phyloP scores from a whole-genome alignment of 1,284 basidiomycete genomes.

The Cystobasidium slooffiae region DNA sequence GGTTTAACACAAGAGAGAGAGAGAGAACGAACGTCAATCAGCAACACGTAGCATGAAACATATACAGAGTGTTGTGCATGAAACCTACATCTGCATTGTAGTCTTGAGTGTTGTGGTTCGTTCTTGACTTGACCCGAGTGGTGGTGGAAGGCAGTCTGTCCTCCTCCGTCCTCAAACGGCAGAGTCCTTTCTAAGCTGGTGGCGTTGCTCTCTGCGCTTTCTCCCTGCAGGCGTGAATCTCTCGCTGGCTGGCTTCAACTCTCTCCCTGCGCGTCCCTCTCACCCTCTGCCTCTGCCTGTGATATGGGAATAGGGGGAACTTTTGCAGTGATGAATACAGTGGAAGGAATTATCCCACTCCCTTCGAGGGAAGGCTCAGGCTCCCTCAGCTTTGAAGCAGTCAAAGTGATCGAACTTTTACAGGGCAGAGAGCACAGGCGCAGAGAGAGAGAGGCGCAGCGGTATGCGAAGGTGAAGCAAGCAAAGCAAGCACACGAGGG shows the following conservation, averaged over 20 bases:
- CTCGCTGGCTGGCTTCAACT: neutral
- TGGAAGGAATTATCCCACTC: neutral
- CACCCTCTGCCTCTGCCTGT: neutral
- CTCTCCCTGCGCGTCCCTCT: neutral
- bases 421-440: neutral
- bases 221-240: no score
- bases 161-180: no score
- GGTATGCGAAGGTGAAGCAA: neutral
- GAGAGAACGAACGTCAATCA: neutral
- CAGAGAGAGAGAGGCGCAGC: neutral
- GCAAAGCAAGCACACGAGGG: neutral
- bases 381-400: neutral
- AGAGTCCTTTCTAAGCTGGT: no score
- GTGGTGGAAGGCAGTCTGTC: neutral
- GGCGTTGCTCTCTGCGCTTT: neutral
- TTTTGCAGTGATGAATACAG: no score
- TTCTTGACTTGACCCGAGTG: neutral
- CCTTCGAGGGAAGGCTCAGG: conserved; percentile 3
- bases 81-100: conserved; percentile 28
- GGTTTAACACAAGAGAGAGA: conserved; percentile 52
- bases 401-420: conserved; percentile 24
- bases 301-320: neutral
- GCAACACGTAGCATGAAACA: no score
- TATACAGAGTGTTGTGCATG: no score
- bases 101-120: neutral